Conservation (phyloP, 2,329 filamentous ascomycete genomes). For the Xylaria sp. region DNA sequence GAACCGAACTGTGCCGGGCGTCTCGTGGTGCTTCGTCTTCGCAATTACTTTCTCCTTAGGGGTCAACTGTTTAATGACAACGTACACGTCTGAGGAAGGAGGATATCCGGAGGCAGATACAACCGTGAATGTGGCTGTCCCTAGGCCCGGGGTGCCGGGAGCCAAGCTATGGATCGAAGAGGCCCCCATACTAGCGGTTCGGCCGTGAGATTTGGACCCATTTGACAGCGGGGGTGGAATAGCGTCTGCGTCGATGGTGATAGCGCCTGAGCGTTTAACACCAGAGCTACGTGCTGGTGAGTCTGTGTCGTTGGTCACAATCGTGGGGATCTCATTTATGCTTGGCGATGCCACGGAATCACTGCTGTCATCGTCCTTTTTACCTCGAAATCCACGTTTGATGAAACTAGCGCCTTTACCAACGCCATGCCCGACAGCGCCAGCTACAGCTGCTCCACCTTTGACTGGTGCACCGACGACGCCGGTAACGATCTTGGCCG, state of each 20-base stretch:
- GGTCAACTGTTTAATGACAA: conserved; percentile 74
- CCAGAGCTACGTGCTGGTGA: conserved; percentile 50
- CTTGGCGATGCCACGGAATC: conserved; percentile 56
- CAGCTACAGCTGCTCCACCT: conserved; percentile 81
- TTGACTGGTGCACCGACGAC: conserved; percentile 92
- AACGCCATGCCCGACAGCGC: conserved; percentile 79
- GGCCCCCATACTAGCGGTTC: conserved; percentile 69
- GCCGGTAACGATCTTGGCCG: conserved; percentile 86
- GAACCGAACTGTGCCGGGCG: conserved; percentile 73
- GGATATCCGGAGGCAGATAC: conserved; percentile 83
- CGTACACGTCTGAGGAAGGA: conserved; percentile 79
- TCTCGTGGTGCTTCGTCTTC: conserved; percentile 93
- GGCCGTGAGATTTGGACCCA: conserved; percentile 54
- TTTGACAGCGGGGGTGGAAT: conserved; percentile 47
- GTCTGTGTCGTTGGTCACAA: conserved; percentile 58
- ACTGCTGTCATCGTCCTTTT: conserved; percentile 70
- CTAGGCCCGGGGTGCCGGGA: conserved; percentile 70
- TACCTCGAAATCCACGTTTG: conserved; percentile 81
- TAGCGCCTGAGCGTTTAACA: conserved; percentile 56
- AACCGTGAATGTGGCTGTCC: conserved; percentile 83
- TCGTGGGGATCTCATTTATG: conserved; percentile 56
- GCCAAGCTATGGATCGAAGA: conserved; percentile 75
- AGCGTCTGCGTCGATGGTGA: conserved; percentile 51
- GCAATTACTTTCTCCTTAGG: conserved; percentile 82
- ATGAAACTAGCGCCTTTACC: conserved; percentile 92